Evolutionary conservation across 2,329 filamentous ascomycete species (phyloP).

Genomic region (Penicillium corylophilum): DNA sequence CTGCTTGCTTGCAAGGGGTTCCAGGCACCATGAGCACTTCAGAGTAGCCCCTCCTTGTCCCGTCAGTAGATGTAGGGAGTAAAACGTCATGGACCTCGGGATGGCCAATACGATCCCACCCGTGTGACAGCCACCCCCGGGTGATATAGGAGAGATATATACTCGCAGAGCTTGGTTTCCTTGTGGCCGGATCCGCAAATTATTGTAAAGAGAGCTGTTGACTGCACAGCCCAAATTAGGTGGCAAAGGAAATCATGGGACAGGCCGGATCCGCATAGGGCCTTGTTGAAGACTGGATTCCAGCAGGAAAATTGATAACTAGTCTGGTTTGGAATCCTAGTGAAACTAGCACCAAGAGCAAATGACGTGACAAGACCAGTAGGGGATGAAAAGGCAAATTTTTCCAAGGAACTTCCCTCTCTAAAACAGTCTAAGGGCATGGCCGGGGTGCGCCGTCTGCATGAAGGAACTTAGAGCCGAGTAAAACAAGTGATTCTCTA

Average conservation of each 20-base stretch:
- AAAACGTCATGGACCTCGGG: too few relatives aligned
- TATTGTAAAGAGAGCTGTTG: neutral
- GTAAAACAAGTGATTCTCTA: neutral
- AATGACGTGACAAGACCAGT: neutral
- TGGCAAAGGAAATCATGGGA: neutral
- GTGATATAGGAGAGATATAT: neutral
- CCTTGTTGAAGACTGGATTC: neutral
- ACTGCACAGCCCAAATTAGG: neutral
- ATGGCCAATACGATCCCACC: neutral
- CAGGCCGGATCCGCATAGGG: too few relatives aligned
- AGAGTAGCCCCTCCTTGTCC: neutral
- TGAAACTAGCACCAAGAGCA: neutral
- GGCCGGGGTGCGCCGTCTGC: neutral
- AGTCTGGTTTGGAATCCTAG: neutral
- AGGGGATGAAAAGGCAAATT: neutral
- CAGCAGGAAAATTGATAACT: too few relatives aligned
- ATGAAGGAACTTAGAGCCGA: neutral
- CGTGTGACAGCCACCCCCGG: neutral
- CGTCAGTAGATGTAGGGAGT: neutral
- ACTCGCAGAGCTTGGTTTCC: neutral
- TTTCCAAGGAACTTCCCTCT: neutral
- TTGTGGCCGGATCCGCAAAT: neutral
- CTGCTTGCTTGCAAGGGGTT: neutral
- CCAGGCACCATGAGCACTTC: neutral
- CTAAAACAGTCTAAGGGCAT: neutral